Percentiles rank a stretch among this genome's conserved stretches.
Evolutionary conservation across 108 stramenopile species (phyloP).

Genomic region (Discostella stelligeroides): DNA sequence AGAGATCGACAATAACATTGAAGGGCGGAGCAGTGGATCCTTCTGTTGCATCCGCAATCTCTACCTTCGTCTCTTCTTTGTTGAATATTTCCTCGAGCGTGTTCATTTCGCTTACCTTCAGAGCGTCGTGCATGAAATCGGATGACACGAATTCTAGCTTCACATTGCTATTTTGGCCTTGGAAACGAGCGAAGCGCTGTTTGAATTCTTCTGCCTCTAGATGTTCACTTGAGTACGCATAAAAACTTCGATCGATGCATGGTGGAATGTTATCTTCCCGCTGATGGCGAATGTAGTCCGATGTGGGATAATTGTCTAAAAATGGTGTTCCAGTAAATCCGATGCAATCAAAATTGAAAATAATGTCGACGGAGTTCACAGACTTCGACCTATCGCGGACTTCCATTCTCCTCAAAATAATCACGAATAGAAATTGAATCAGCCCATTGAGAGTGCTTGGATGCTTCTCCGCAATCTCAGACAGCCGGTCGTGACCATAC

Average conservation of each 20-base stretch:
- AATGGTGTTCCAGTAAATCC: slow-evolving; percentile 65
- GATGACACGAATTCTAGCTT: slow-evolving; percentile 49
- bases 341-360: slow-evolving; percentile 63
- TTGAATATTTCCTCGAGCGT: slow-evolving; percentile 50
- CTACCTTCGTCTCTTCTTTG: slow-evolving; percentile 20
- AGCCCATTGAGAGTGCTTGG: slow-evolving; percentile 45
- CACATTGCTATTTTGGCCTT: slow-evolving; percentile 58
- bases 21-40: slow-evolving; percentile 29
- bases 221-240: slow-evolving; percentile 54
- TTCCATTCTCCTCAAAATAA: slow-evolving; percentile 61
- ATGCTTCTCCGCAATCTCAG: slow-evolving; percentile 58
- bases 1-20: slow-evolving; percentile 59
- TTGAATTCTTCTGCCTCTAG: slow-evolving; percentile 32
- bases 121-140: slow-evolving; percentile 52
- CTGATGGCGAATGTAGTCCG: slow-evolving; percentile 51
- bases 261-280: slow-evolving; percentile 57
- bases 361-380: slow-evolving; percentile 57
- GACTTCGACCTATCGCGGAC: slow-evolving; percentile 53
- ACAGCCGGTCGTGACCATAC: slow-evolving; percentile 54
- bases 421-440: slow-evolving; percentile 54
- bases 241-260: slow-evolving; percentile 56
- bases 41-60: background rate
- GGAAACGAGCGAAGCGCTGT: slow-evolving; percentile 45
- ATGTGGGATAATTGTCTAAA: slow-evolving; percentile 59
- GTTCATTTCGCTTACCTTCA: slow-evolving; percentile 53